A percentile compares a stretch with the other conserved stretches of the same genome.
These are phyloP conservation scores for Trametes pubescens DNA, from an alignment of 1,284 basidiomycete genomes.

Conservation along the genomic window DNA sequence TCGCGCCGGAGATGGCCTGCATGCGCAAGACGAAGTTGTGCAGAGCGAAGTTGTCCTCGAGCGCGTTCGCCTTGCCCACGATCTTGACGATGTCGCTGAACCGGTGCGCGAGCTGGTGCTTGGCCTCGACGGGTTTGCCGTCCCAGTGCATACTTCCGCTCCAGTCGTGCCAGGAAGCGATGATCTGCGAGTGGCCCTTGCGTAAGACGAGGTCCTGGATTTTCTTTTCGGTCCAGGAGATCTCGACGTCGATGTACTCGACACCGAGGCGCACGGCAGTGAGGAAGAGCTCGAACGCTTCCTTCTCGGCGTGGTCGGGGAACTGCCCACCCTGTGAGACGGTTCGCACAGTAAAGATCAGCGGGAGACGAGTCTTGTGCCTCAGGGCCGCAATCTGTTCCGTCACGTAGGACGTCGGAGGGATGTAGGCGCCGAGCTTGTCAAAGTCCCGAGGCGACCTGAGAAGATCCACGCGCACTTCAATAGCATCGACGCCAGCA, in stretches of 20 bases:
- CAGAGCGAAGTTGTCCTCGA: conserved; percentile 86
- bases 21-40: conserved; percentile 71
- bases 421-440: conserved; percentile 62
- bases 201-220: conserved; percentile 67
- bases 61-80: conserved; percentile 81
- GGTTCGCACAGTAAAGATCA: conserved; percentile 94
- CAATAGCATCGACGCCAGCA: conserved; percentile 91
- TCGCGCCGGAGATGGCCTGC: conserved; percentile 54
- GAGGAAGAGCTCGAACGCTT: conserved; percentile 81
- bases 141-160: conserved; percentile 88
- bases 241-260: conserved; percentile 95
- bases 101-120: conserved; percentile 69
- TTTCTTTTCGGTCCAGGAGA: conserved; percentile 72
- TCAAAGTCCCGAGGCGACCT: conserved; percentile 59
- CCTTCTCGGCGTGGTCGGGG: conserved; percentile 80
- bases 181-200: conserved; percentile 82
- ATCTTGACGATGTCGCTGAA: conserved; percentile 94
- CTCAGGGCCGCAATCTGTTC: conserved; percentile 86
- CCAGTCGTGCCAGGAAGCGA: conserved; percentile 97
- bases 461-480: conserved; percentile 93
- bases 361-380: conserved; percentile 81
- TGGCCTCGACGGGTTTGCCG: conserved; percentile 69
- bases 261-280: conserved; percentile 86
- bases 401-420: conserved; percentile 79
- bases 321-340: conserved; percentile 91